Evolutionary conservation across 306 rosid genomes (phyloP), one percentile per base, ranked within the genome.

Genomic region (Medicago lupulina): DNA sequence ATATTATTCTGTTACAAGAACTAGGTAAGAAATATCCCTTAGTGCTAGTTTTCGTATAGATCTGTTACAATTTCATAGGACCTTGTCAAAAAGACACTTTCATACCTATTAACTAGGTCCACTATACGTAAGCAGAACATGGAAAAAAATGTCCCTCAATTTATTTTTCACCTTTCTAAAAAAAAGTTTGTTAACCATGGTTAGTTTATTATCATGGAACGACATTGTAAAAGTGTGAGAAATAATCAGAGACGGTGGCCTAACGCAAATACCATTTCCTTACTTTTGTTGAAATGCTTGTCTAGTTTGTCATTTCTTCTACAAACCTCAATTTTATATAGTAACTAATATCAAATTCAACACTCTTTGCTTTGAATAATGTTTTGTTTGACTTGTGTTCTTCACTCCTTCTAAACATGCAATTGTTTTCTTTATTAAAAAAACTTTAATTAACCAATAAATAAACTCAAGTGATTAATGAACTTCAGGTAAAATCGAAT

Each of bases 261-360:
- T 79, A 87, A 83, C 76, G 39, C 53, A 25, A 73, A 38, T 88
- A 83, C 87, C 79, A 61, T 73, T 82, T 83, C 91, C 71, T 78
- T 79, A 53, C 73, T 67, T 39, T 34, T 14, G 78, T 85, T 83
- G 69, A 78, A 79, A 80, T 61, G 70, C 68, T 74, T 39, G 50
- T 51, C 63, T 85, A 67, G 87, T 78, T 50, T 9, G 38, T 74
- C 7, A 61, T 61, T 71, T 85, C 71, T 79, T 79, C 75, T 79
- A 53, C 70, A 39, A 31, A 28, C 70, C 53, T 75, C 59, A 63
- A 28, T 70, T 80, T 63, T 1, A 3, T 73, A 63, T 36, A 73
- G 36, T 31, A 31, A 62, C 4, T 8, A 10, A 25, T 25, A 40
- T 57, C 81, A 80, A 82, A 83, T 57, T 81, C 83, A 82, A 84